Evolutionary conservation across 495 filamentous ascomycete species (phyloP), one percentile per base, ranked within the genome.

Genomic region (Extremus antarcticus): DNA sequence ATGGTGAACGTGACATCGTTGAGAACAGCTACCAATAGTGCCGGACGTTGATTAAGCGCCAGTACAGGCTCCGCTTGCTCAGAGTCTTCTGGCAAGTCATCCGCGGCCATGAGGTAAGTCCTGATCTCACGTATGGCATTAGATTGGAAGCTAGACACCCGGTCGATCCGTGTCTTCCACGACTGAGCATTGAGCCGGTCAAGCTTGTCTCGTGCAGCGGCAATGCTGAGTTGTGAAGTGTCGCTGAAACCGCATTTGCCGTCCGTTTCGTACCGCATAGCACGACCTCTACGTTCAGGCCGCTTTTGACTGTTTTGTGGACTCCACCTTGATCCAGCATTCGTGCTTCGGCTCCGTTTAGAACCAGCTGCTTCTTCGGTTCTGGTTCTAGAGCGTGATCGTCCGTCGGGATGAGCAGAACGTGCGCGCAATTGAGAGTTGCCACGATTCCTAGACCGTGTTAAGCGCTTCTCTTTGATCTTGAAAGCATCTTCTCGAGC

Each of bases 111-210:
- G 62, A 96, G 92, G 2, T 86, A 70, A 22, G 81, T 78, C 19
- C 89, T 79, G 22, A 94, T 76, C 56, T 95, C 88, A 58, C 82
- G 84, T 68, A 94, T 87, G 4, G 80, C 79, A 7, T 79, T 76
- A 40, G 76, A 84, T 51, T 91, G 82, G 49, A 84, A 79, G 29
- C 74, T 69, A 59, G 88, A 77, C 22, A 83, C 80, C 52, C 76
- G 75, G 62, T 95, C 89, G 45, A 99, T 95, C 35, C 91, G 83
- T 56, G 81, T 83, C 68, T 92, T 95, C 92, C 92, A 99, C 45
- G 83, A 88, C 63, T 85, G 82, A 2, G 92, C 81, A 68, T 97
- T 94, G 62, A 90, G 80, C 46, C 80, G 70, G 54, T 90, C 76
- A 16, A 99, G 76, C 54, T 77, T 85, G 45, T 82, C 74, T 71